Conservation (phyloP, 1,284 basidiomycete species). For the Mycosarcoma mackinlayi region DNA sequence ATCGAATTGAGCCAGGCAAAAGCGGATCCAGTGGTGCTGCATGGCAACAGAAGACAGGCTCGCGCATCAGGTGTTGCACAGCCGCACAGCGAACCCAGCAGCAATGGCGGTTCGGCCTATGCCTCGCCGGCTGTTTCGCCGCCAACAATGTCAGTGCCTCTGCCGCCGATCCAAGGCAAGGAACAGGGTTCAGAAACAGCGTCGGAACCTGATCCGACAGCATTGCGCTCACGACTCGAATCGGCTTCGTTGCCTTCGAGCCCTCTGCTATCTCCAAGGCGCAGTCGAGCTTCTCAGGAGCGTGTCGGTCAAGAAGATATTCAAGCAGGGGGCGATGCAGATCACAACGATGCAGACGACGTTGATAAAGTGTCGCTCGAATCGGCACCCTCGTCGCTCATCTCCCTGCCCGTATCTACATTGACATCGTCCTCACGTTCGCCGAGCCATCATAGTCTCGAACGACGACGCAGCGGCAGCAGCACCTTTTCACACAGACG, state of each 20-base stretch:
- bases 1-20: constrained; percentile 38
- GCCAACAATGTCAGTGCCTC: neutral
- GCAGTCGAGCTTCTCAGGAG: neutral
- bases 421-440: constrained; percentile 38
- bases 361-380: constrained; percentile 43
- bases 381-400: constrained; percentile 32
- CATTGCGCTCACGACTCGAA: neutral
- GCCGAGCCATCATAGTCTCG: constrained; percentile 19
- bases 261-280: constrained; percentile 16
- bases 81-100: neutral
- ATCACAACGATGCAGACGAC: constrained; percentile 4
- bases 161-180: neutral
- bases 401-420: constrained; percentile 46
- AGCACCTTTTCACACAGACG: constrained; percentile 2
- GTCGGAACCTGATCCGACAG: neutral
- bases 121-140: constrained; percentile 13
- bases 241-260: constrained; percentile 21
- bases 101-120: neutral
- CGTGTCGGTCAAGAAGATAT: neutral
- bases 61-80: constrained; percentile 9
- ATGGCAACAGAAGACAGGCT: constrained; percentile 47
- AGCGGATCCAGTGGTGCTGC: constrained; percentile 34
- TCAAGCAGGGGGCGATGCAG: neutral
- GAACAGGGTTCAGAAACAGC: neutral
- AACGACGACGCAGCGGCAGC: constrained; percentile 29